Conservation (phyloP, 148 eudicot genomes). For the Tetragonia tetragonoides region DNA sequence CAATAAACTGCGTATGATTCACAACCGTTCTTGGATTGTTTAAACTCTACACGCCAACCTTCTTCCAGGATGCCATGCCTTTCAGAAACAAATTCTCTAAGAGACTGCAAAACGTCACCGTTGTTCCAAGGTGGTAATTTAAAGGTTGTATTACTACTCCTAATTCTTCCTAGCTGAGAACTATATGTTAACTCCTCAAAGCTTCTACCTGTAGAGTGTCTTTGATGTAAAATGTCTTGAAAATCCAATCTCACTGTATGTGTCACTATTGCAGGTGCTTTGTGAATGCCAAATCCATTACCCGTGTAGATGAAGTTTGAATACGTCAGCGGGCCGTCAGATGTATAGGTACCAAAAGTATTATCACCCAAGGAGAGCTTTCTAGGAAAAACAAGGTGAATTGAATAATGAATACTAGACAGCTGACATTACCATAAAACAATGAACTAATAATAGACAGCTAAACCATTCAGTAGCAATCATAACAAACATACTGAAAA, state of each 20-base stretch:
- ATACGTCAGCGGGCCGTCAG: constrained; percentile 27
- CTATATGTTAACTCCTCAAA: constrained; percentile 34
- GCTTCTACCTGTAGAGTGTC: constrained; percentile 24
- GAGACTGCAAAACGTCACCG: constrained; percentile 45
- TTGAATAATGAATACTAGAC: constrained; percentile 10
- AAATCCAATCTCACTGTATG: constrained; percentile 30
- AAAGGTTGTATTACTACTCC: constrained; percentile 37
- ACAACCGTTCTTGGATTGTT: constrained; percentile 31
- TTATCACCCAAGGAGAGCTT: constrained; percentile 27
- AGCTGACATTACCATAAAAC: not conserved
- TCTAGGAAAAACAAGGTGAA: constrained; percentile 26
- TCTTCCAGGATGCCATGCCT: constrained; percentile 45
- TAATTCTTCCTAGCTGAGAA: constrained; percentile 36
- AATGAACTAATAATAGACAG: not conserved
- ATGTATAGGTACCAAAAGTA: constrained; percentile 24
- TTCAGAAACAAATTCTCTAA: constrained; percentile 43
- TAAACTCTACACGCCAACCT: constrained; percentile 53
- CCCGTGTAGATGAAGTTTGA: constrained; percentile 27
- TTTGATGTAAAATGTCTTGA: constrained; percentile 32
- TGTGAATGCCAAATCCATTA: constrained; percentile 36
- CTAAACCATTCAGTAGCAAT: not conserved
- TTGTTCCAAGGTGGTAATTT: constrained; percentile 31
- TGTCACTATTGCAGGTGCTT: constrained; percentile 29
- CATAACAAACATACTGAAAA: not conserved
- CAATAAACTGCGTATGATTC: constrained; percentile 45